Base-by-base conservation (phyloP, 2,329 filamentous ascomycete species). In the Penicillium oxalicum region DNA sequence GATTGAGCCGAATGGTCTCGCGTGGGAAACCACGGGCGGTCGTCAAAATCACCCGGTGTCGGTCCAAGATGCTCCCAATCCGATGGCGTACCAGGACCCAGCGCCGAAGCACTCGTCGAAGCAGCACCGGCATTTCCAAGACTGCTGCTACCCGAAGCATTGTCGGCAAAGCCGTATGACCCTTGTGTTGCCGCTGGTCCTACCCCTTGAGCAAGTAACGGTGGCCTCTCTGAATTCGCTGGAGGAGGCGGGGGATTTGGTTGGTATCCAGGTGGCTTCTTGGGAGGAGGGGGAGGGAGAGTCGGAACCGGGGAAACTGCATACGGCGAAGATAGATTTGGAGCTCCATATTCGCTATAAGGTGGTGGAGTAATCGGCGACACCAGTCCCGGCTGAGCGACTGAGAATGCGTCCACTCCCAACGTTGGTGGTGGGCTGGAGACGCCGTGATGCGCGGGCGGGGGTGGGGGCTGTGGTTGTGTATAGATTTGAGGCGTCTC, bases 51-150 rank as follows among this genome's bases (percentile, higher is more conserved):
- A 26, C 63, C 68, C 6, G 62, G 60, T 6, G 58, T 57, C n/a
- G 62, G 58, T 4, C 61, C 60, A 48, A 73, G 65, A 55, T 74
- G 68, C 51, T 76, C 73, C 74, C 73, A 76, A 50, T 75, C 74
- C 4, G 74, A 76, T 4, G 73, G 74, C 1, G 67, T 65, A 4
- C 71, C 71, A 38, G 57, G 56, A 1, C 72, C 71, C 32, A 75
- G 54, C 9, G 68, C 69, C 37, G 72, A 71, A 27, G 69, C 44
- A 41, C 59, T 51, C n/a, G 59, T 50, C 11, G 55, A 45, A 13
- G 57, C 48, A 12, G 51, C 32, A 43, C 52, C 54, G n/a, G 58
- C 46, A 34, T 55, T 57, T 9, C 47, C 28, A 4, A 26, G 9
- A 32, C 8, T 11, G 11, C 11, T 8, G 11, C 11, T 11, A 32